Percentiles rank a stretch among this genome's conserved stretches.
These are phyloP conservation scores for Thelephora ganbajun DNA, from an alignment of 768 basidiomycete species.

Conservation along the genomic window DNA sequence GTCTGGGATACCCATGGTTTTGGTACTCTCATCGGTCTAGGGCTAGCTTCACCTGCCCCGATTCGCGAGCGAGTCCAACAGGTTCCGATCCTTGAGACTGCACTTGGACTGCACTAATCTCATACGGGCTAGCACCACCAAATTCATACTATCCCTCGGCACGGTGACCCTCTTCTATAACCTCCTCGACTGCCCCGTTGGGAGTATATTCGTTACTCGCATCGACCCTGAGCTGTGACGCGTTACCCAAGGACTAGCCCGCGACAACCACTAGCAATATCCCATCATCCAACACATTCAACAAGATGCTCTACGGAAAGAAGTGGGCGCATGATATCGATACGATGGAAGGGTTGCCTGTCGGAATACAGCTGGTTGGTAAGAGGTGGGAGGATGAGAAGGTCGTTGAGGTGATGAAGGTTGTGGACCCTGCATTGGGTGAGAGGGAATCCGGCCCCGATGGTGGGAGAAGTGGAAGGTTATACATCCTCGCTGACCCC, in stretches of 20 bases:
- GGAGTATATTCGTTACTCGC: conserved; percentile 27
- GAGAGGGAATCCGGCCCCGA: too few species aligned
- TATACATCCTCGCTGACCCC: too few species aligned
- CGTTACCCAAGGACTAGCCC: conserved; percentile 13
- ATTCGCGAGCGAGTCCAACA: conserved; percentile 12
- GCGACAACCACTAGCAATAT: conserved; percentile 9
- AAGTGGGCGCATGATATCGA: conserved; percentile 49
- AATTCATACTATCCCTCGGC: conserved; percentile 10
- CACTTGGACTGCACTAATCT: too few species aligned
- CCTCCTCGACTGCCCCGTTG: conserved; percentile 27
- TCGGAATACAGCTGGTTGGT: conserved; percentile 73
- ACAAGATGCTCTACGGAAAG: background rate
- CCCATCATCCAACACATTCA: conserved; percentile 14
- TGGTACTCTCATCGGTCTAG: conserved; percentile 23
- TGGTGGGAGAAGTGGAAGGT: conserved; percentile 21
- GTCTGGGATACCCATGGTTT: conserved; percentile 20
- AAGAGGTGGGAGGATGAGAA: conserved; percentile 76
- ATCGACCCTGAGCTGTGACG: conserved; percentile 22
- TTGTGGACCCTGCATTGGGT: too few species aligned
- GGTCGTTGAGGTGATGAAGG: conserved; percentile 63
- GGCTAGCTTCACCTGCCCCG: conserved; percentile 22
- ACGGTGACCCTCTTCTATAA: conserved; percentile 24
- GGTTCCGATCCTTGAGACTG: background rate
- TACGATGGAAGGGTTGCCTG: conserved; percentile 63
- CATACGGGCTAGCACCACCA: background rate